Percentiles rank a stretch among this genome's conserved stretches.
Evolutionary conservation across 2,329 filamentous ascomycete genomes (phyloP).

Genomic region (Monosporascus sp.): DNA sequence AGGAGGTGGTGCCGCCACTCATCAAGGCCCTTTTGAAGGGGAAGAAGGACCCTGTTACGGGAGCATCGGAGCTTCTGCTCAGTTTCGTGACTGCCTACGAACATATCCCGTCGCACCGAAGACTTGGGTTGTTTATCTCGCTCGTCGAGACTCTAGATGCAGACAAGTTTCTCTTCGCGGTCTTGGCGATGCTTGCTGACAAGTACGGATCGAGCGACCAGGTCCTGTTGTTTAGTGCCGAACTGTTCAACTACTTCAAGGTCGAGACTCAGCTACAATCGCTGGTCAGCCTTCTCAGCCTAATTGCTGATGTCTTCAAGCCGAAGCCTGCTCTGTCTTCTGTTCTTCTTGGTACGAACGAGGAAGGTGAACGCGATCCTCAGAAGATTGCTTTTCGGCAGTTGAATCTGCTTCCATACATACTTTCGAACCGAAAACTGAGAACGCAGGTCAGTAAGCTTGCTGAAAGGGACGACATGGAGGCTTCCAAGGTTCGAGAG

Average conservation of each 20-base stretch:
- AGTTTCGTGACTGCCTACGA: slow-evolving; percentile 97
- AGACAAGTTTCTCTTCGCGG: slow-evolving; percentile 80
- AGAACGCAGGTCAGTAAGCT: slow-evolving; percentile 50
- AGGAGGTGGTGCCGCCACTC: slow-evolving; percentile 86
- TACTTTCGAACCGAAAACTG: slow-evolving; percentile 54
- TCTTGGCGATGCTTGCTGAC: slow-evolving; percentile 86
- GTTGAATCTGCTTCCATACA: slow-evolving; percentile 50
- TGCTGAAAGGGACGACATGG: slow-evolving; percentile 59
- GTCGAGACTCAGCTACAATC: slow-evolving; percentile 73
- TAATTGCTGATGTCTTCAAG: slow-evolving; percentile 71
- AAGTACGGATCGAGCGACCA: slow-evolving; percentile 74
- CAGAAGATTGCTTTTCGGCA: slow-evolving; percentile 49
- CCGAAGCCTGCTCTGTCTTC: slow-evolving; percentile 70
- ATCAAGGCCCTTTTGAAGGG: slow-evolving; percentile 80
- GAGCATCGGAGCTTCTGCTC: slow-evolving; percentile 82
- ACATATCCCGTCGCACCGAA: slow-evolving; percentile 84
- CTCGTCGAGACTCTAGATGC: slow-evolving; percentile 80
- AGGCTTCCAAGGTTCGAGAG: slow-evolving; percentile 59
- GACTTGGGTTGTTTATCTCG: slow-evolving; percentile 76
- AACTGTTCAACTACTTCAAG: slow-evolving; percentile 67
- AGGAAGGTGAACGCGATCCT: slow-evolving; percentile 43
- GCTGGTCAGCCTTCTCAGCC: slow-evolving; percentile 68
- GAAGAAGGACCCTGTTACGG: slow-evolving; percentile 70
- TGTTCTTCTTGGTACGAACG: slow-evolving; percentile 58
- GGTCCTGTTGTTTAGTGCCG: slow-evolving; percentile 68